phyloP scores from a whole-genome alignment of 371 early-diverging fungal genomes.

The Enterocytospora artemiae region DNA sequence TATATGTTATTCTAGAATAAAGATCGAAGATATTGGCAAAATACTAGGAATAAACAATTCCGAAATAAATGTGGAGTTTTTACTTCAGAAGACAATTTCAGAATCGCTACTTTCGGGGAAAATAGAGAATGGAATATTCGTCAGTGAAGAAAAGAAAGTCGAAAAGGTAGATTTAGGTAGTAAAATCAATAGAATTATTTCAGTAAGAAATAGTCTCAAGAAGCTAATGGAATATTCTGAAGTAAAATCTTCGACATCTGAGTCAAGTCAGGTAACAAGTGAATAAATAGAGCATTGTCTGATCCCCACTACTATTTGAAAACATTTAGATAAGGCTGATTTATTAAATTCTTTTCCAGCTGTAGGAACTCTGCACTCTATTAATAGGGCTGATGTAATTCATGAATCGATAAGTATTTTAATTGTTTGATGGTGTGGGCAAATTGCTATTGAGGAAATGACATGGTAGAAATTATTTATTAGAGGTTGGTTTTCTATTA shows the following conservation, averaged over 20 bases:
- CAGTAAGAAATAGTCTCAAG: constrained; percentile 16
- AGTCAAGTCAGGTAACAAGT: constrained; percentile 4
- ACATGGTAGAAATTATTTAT: not conserved
- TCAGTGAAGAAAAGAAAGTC: not conserved
- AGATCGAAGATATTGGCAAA: constrained; percentile 20
- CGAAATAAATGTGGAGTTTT: constrained; percentile 20
- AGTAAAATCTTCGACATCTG: constrained; percentile 25
- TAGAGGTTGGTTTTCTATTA: not conserved
- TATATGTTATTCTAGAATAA: constrained; percentile 31
- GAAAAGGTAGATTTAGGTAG: not conserved
- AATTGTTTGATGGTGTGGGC: not conserved
- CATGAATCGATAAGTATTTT: not conserved
- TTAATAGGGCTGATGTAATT: too few relatives aligned
- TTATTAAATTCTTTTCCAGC: too few relatives aligned
- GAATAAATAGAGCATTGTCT: not conserved
- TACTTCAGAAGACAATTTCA: constrained; percentile 24
- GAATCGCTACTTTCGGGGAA: constrained; percentile 15
- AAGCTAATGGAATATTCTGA: constrained; percentile 37
- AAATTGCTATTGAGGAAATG: not conserved
- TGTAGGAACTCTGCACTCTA: too few relatives aligned
- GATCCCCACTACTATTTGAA: not conserved
- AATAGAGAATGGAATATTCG: constrained; percentile 22
- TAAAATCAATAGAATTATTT: constrained; percentile 7
- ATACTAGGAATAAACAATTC: constrained; percentile 13
- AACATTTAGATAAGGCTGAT: not conserved